These are phyloP conservation scores for Cordyceps farinosa DNA, from an alignment of 2,329 filamentous ascomycete genomes.

Conservation along the genomic window DNA sequence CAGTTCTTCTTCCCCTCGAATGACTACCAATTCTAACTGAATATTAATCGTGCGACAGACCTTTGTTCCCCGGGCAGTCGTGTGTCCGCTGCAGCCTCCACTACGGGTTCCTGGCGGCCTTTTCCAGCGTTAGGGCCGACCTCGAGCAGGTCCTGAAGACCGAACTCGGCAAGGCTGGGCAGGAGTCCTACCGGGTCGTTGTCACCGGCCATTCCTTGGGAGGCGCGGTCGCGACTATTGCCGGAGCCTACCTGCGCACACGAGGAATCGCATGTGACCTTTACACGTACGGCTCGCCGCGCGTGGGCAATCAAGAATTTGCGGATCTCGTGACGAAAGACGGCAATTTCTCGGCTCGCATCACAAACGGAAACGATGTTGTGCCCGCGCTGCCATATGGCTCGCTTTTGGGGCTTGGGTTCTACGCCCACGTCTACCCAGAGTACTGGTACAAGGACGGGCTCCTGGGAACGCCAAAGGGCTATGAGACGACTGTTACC, in stretches of 20 bases:
- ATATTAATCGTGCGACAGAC: not conserved
- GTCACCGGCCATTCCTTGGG: slow-evolving; percentile 67
- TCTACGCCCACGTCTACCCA: not conserved
- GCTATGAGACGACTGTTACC: not conserved
- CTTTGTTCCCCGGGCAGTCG: not conserved
- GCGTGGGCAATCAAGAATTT: slow-evolving; percentile 58
- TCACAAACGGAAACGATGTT: not conserved
- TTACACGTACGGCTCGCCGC: slow-evolving; percentile 65
- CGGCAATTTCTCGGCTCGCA: not conserved
- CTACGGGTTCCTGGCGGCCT: not conserved
- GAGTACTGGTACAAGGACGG: slow-evolving; percentile 7
- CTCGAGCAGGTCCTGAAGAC: not conserved
- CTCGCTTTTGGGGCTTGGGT: not conserved
- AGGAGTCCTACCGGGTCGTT: slow-evolving; percentile 47
- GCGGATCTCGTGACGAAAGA: slow-evolving; percentile 45
- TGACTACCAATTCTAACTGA: not conserved
- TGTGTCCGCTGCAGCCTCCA: not conserved
- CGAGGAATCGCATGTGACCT: slow-evolving; percentile 47
- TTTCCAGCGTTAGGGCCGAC: not conserved
- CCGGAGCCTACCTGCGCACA: slow-evolving; percentile 51
- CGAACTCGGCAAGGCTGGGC: not conserved
- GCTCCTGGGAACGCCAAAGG: not conserved
- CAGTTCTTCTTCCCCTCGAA: not conserved
- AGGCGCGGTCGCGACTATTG: slow-evolving; percentile 60
- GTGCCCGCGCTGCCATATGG: not conserved